Evolutionary conservation across 2,329 filamentous ascomycete genomes (phyloP).

Genomic region (Sclerotinia nivalis): DNA sequence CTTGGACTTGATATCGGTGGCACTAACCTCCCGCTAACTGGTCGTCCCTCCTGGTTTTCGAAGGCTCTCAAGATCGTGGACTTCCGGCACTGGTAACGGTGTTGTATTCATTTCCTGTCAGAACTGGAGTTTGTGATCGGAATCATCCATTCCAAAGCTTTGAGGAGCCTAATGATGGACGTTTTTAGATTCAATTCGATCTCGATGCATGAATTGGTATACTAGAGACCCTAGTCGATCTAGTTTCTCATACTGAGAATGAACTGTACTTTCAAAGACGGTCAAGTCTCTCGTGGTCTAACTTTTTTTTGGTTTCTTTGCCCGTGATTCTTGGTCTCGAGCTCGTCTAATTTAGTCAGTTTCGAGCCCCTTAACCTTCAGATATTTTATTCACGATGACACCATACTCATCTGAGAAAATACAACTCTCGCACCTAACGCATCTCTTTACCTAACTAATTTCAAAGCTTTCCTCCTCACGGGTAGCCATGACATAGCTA

Average conservation of each 20-base stretch:
- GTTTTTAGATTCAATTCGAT: conserved; percentile 21
- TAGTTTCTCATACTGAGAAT: conserved; percentile 34
- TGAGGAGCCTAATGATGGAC: conserved; percentile 8
- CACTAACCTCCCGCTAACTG: neutral
- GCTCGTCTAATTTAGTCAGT: conserved; percentile 30
- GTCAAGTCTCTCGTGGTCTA: conserved; percentile 30
- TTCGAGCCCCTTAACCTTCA: neutral
- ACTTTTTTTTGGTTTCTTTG: conserved; percentile 31
- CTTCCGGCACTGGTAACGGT: neutral
- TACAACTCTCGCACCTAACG: conserved; percentile 48
- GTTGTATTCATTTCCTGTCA: neutral
- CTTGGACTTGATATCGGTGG: neutral
- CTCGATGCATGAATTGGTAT: conserved; percentile 32
- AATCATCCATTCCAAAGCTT: neutral
- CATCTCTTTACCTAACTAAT: conserved; percentile 49
- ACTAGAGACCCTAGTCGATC: conserved; percentile 33
- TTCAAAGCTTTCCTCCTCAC: conserved; percentile 49
- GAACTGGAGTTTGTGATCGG: neutral
- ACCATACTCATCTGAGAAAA: conserved; percentile 54
- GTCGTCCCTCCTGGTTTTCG: neutral
- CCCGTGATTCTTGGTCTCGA: conserved; percentile 33
- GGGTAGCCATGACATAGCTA: conserved; percentile 50
- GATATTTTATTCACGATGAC: conserved; percentile 43
- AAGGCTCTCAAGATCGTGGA: neutral
- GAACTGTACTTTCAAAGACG: conserved; percentile 30